Conservation (phyloP, 2,329 filamentous ascomycete genomes). For the Xylaria sp. region DNA sequence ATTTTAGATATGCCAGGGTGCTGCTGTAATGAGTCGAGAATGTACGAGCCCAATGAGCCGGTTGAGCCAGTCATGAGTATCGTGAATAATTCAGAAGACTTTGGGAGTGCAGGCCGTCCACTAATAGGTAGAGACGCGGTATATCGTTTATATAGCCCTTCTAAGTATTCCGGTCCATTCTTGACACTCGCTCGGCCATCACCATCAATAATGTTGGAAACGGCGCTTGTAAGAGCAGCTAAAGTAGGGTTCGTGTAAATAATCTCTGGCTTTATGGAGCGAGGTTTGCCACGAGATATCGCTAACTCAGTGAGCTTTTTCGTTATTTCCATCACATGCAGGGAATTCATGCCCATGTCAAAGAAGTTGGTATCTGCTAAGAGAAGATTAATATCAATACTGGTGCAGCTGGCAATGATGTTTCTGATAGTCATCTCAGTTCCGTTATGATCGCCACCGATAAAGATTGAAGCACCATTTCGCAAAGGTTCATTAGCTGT, state of each 20-base stretch:
- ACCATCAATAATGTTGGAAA: constrained; percentile 28
- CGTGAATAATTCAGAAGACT: background rate
- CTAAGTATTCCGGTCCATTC: constrained; percentile 30
- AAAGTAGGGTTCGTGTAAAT: constrained; percentile 39
- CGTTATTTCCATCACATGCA: constrained; percentile 37
- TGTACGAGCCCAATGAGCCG: constrained; percentile 42
- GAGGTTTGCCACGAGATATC: constrained; percentile 11
- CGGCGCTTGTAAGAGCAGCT: constrained; percentile 28
- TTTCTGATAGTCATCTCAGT: constrained; percentile 21
- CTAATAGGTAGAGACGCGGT: constrained; percentile 31
- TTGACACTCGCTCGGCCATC: background rate
- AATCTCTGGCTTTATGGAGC: constrained; percentile 17
- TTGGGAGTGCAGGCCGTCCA: constrained; percentile 11
- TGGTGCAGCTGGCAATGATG: constrained; percentile 31
- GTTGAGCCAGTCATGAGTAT: constrained; percentile 44
- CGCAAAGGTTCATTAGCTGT: background rate
- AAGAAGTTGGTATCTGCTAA: constrained; percentile 36
- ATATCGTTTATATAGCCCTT: constrained; percentile 33
- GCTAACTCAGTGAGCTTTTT: constrained; percentile 33
- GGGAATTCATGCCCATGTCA: constrained; percentile 40
- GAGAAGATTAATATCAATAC: constrained; percentile 30
- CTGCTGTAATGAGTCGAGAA: constrained; percentile 37
- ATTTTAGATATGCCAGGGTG: constrained; percentile 32
- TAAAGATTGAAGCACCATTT: too few species aligned
- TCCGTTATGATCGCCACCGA: background rate